These are phyloP conservation scores for Stemphylium beticola DNA, from an alignment of 2,329 filamentous ascomycete genomes.

Conservation along the genomic window DNA sequence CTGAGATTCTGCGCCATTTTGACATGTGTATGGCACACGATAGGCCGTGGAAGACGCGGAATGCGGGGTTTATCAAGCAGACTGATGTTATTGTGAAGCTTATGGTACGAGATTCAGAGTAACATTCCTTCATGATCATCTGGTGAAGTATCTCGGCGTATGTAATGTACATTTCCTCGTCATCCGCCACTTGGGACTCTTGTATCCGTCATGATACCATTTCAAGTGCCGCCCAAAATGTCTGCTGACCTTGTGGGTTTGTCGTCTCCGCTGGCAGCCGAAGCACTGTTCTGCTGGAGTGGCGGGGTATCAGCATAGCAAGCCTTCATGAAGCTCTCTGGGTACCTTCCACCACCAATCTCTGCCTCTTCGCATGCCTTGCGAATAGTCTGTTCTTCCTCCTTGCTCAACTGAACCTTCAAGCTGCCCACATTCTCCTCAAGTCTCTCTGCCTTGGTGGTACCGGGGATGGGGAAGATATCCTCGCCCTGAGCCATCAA, in stretches of 20 bases:
- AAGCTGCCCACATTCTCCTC: slow-evolving; percentile 41
- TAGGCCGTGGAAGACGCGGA: slow-evolving; percentile 21
- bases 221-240: slow-evolving; percentile 5
- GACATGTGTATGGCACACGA: slow-evolving; percentile 21
- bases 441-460: slow-evolving; percentile 37
- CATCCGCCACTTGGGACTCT: background rate
- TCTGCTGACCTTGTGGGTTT: slow-evolving; percentile 10
- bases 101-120: background rate
- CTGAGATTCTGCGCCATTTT: slow-evolving; percentile 22
- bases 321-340: slow-evolving; percentile 40
- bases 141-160: background rate
- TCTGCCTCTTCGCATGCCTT: slow-evolving; percentile 50
- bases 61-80: slow-evolving; percentile 25
- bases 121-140: background rate
- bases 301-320: slow-evolving; percentile 51
- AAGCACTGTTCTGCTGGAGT: slow-evolving; percentile 12
- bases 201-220: background rate
- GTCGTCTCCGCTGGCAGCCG: background rate
- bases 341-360: slow-evolving; percentile 48
- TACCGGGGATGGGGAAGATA: slow-evolving; percentile 64
- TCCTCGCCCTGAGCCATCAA: slow-evolving; percentile 53
- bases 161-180: background rate
- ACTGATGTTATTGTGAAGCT: slow-evolving; percentile 15
- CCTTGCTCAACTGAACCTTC: slow-evolving; percentile 34
- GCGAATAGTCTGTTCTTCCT: slow-evolving; percentile 40